Evolutionary conservation across 2,329 filamentous ascomycete species (phyloP).

Genomic region (Ceratocystis destructans): DNA sequence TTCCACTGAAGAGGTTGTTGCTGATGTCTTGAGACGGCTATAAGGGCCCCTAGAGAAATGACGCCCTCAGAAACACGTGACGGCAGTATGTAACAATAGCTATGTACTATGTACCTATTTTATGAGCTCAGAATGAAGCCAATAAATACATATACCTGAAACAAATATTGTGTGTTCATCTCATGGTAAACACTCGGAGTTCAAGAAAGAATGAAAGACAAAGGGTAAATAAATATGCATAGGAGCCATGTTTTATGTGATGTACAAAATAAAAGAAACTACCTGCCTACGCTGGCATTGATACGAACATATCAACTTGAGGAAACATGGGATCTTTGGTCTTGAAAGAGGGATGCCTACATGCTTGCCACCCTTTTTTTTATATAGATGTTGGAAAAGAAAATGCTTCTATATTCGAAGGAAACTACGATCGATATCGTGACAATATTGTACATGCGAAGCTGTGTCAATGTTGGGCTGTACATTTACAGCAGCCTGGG

Average conservation of each 20-base stretch:
- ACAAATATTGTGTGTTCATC: background rate
- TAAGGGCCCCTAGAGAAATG: constrained; percentile 30
- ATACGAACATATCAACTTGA: background rate
- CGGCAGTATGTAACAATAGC: constrained; percentile 3
- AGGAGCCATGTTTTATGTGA: background rate
- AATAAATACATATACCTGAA: background rate
- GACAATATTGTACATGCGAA: constrained; percentile 18
- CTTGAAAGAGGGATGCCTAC: background rate
- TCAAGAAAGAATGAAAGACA: background rate
- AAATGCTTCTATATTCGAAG: constrained; percentile 7
- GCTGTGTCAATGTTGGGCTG: background rate
- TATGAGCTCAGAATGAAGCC: background rate
- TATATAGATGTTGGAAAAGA: background rate
- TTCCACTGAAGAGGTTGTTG: constrained; percentile 70
- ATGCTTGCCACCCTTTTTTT: background rate
- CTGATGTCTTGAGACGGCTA: constrained; percentile 72
- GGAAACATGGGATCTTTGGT: background rate
- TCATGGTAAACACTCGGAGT: background rate
- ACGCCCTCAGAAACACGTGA: no score
- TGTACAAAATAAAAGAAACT: background rate
- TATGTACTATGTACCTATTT: background rate
- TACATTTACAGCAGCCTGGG: background rate
- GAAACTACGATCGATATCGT: constrained; percentile 15
- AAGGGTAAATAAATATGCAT: background rate
- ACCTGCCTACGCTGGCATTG: background rate